phyloP scores from a whole-genome alignment of 768 basidiomycete genomes.

The Saitozyma sp. region DNA sequence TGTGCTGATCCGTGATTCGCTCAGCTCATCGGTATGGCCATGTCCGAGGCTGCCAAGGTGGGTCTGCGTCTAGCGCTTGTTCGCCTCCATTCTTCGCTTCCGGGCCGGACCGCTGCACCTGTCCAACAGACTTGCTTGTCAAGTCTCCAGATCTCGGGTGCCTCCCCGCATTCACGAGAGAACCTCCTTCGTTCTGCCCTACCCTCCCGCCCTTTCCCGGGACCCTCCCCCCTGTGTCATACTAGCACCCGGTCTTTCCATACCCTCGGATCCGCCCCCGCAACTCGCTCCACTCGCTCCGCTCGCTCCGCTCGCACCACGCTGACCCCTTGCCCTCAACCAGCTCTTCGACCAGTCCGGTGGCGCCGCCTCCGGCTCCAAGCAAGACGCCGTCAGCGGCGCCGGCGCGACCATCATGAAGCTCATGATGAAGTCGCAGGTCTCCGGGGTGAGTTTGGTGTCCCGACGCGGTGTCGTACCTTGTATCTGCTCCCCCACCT shows the following conservation, averaged over 20 bases:
- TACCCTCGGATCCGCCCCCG: neutral
- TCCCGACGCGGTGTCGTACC: too few relatives aligned
- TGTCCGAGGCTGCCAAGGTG: conserved; percentile 64
- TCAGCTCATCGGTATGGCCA: conserved; percentile 77
- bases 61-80: neutral
- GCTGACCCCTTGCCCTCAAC: neutral
- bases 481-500: conserved; percentile 52
- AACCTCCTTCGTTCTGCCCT: neutral
- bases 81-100: too few relatives aligned
- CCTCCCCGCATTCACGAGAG: too few relatives aligned
- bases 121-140: neutral
- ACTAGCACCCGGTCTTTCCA: too few relatives aligned
- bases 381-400: conserved; percentile 78
- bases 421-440: conserved; percentile 61
- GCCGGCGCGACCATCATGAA: conserved; percentile 86
- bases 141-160: too few relatives aligned
- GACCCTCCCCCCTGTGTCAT: too few relatives aligned
- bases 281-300: neutral
- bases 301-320: neutral
- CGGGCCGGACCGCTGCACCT: too few relatives aligned
- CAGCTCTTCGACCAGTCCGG: conserved; percentile 71
- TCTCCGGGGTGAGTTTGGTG: conserved; percentile 40
- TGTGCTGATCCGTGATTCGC: neutral
- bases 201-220: neutral
- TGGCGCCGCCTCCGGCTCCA: conserved; percentile 59